Percentiles rank a stretch among this genome's conserved stretches.
These are phyloP conservation scores for Solanum infundibuliforme DNA, from an alignment of 257 asterid species.

Conservation along the genomic window DNA sequence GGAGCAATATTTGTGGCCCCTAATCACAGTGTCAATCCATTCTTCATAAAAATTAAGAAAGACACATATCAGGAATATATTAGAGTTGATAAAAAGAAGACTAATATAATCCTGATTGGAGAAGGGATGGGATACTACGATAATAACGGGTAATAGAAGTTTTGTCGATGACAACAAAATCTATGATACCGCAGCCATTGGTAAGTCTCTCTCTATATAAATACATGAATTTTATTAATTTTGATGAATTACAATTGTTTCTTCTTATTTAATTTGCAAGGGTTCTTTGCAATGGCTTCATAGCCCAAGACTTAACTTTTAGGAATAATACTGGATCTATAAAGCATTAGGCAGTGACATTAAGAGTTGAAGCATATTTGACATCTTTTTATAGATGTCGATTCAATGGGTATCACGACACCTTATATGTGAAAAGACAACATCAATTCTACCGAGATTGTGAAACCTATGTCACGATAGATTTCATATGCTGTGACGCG, in stretches of 20 bases:
- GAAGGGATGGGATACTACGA: too few relatives aligned
- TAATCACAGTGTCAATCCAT: background rate
- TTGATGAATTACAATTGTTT: too few relatives aligned
- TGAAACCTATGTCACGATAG: background rate
- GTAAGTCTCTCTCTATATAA: too few relatives aligned
- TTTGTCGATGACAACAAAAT: too few relatives aligned
- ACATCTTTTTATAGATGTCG: background rate
- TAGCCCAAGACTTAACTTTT: background rate
- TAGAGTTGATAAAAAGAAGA: background rate
- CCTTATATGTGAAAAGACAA: background rate
- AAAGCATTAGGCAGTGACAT: background rate
- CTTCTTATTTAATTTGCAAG: background rate
- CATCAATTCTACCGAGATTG: conserved; percentile 4
- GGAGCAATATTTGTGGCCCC: background rate
- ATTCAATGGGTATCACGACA: conserved; percentile 13
- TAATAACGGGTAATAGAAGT: too few relatives aligned
- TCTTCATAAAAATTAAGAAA: background rate
- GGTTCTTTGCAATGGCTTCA: background rate
- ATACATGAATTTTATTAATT: too few relatives aligned
- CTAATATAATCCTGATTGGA: background rate
- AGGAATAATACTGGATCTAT: background rate
- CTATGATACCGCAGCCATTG: too few relatives aligned
- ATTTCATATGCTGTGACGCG: background rate
- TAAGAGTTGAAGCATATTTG: background rate
- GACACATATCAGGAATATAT: background rate